These are phyloP conservation scores for Psidium guajava DNA, from an alignment of 345 rosid genomes.

Conservation along the genomic window DNA sequence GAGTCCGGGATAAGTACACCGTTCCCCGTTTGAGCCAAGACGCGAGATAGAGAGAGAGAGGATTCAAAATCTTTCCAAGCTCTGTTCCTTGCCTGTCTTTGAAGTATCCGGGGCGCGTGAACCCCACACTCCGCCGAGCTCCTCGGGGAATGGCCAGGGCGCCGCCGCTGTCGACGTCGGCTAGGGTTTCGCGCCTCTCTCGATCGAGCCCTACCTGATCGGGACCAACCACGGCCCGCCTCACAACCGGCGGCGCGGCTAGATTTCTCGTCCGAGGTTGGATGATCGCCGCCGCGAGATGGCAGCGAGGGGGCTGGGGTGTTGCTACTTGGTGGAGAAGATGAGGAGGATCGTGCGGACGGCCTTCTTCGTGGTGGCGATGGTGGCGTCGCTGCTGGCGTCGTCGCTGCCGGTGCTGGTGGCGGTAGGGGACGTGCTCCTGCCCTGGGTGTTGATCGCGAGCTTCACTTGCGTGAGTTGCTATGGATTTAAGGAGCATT, in stretches of 20 bases:
- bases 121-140: neutral
- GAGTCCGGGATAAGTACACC: neutral
- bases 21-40: neutral
- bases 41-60: neutral
- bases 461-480: slow-evolving; percentile 76
- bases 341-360: slow-evolving; percentile 57
- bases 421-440: slow-evolving; percentile 58
- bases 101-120: slow-evolving; percentile 8
- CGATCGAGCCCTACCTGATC: neutral
- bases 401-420: slow-evolving; percentile 82
- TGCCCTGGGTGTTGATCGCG: slow-evolving; percentile 51
- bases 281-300: slow-evolving; percentile 3
- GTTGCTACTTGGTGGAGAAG: slow-evolving; percentile 47
- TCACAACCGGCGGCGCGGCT: neutral
- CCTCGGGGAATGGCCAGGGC: slow-evolving; percentile 9
- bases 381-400: slow-evolving; percentile 71
- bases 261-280: neutral
- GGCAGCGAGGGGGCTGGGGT: slow-evolving; percentile 23
- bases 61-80: neutral
- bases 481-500: slow-evolving; percentile 49
- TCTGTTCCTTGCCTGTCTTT: neutral
- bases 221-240: neutral
- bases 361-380: slow-evolving; percentile 76
- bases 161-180: slow-evolving; percentile 5
- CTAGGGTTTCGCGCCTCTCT: slow-evolving; percentile 18